Percentiles rank a stretch among this genome's conserved stretches.
Conservation (phyloP, 2,329 filamentous ascomycete genomes). For the Grosmannia serpens region DNA sequence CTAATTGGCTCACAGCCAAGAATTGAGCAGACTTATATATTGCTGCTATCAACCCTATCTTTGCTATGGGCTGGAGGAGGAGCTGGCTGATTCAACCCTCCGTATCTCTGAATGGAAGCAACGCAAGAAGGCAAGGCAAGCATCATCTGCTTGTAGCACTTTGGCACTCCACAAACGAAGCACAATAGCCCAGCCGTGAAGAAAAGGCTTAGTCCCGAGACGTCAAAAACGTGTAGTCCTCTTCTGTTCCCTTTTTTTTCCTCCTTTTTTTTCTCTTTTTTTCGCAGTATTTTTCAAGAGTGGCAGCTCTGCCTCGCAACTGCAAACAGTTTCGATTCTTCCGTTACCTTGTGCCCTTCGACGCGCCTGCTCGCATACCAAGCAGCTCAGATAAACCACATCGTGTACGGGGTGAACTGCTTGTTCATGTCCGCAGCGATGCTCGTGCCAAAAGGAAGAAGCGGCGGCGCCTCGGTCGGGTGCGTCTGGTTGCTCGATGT, state of each 20-base stretch:
- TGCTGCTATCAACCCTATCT: neutral
- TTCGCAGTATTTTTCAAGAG: neutral
- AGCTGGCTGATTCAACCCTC: neutral
- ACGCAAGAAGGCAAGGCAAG: neutral
- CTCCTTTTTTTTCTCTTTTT: neutral
- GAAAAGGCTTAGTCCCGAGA: neutral
- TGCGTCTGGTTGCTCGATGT: conserved; percentile 14
- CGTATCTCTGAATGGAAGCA: neutral
- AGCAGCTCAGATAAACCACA: conserved; percentile 30
- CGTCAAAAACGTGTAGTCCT: neutral
- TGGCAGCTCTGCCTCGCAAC: neutral
- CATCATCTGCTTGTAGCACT: neutral
- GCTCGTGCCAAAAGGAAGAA: conserved; percentile 18
- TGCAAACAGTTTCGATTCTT: neutral
- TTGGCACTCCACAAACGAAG: neutral
- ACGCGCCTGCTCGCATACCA: neutral
- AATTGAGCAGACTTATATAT: neutral
- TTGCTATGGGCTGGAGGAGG: neutral
- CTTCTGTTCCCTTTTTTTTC: neutral
- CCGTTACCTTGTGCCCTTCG: neutral
- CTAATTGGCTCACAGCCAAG: neutral
- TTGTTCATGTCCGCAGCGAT: conserved; percentile 11
- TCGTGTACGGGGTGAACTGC: conserved; percentile 23
- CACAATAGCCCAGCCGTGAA: neutral
- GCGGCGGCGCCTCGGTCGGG: conserved; percentile 12